These are phyloP conservation scores for Citrus australasica DNA, from an alignment of 345 rosid genomes.

Conservation along the genomic window DNA sequence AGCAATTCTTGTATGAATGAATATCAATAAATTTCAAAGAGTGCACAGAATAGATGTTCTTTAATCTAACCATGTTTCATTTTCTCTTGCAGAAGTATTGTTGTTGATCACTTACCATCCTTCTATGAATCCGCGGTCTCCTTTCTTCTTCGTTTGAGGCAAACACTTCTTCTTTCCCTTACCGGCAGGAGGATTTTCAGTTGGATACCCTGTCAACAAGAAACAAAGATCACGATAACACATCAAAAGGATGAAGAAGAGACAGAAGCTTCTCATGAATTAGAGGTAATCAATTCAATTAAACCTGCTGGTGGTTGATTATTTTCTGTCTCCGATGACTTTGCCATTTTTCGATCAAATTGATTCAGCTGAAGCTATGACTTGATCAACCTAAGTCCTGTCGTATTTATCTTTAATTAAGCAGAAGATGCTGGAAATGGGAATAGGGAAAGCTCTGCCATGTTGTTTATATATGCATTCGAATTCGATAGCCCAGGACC, in stretches of 20 bases:
- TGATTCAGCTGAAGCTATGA: background rate
- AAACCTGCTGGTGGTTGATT: constrained; percentile 30
- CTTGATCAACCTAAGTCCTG: background rate
- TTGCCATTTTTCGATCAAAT: constrained; percentile 14
- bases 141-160: constrained; percentile 40
- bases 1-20: too few relatives aligned
- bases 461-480: background rate
- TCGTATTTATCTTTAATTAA: background rate
- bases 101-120: constrained; percentile 43
- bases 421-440: background rate
- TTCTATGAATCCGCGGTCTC: constrained; percentile 54
- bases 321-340: constrained; percentile 14
- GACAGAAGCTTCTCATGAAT: background rate
- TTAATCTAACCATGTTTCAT: too few relatives aligned
- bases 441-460: background rate
- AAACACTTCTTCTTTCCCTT: constrained; percentile 26
- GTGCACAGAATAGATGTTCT: too few relatives aligned
- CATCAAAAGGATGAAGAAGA: background rate
- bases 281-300: background rate
- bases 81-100: too few relatives aligned
- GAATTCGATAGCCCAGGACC: background rate
- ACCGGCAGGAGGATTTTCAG: constrained; percentile 25
- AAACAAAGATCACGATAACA: background rate
- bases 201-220: constrained; percentile 34
- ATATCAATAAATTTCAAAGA: too few relatives aligned